Conservation (phyloP, 176 grass and related monocot genomes). For the Avena insularis region DNA sequence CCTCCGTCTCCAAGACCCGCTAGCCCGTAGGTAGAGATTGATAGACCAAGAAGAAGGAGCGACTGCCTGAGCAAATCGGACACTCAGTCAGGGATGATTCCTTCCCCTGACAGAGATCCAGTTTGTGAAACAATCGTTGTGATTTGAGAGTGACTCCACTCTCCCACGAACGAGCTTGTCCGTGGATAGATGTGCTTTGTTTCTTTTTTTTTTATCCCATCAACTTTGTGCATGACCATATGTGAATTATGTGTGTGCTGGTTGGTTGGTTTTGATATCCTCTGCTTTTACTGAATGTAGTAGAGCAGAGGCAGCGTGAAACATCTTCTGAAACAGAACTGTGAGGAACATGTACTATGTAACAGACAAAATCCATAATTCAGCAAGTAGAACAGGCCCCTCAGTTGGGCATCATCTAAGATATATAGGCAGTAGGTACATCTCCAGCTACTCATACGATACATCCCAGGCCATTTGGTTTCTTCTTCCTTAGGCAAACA, state of each 20-base stretch:
- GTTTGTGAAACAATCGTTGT: neutral
- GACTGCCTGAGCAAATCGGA: neutral
- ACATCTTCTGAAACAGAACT: neutral
- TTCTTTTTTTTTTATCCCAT: neutral
- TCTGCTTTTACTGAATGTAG: neutral
- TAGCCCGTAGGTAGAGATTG: neutral
- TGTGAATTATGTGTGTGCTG: neutral
- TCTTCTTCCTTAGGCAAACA: no score
- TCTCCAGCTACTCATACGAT: neutral
- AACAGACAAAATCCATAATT: neutral
- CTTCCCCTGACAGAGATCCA: neutral
- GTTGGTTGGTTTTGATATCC: neutral
- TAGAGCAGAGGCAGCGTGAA: neutral
- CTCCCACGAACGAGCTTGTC: no score
- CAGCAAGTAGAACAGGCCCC: neutral
- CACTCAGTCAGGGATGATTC: neutral
- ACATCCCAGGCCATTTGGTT: no score
- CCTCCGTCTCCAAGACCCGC: constrained; percentile 42
- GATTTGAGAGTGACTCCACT: no score
- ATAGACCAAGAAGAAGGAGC: neutral
- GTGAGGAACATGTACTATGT: neutral
- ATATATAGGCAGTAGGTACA: neutral
- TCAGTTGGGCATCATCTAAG: neutral
- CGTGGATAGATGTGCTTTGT: neutral
- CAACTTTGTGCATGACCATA: neutral